Evolutionary conservation across 352 stramenopile genomes (phyloP).

Genomic region (Phytopythium aichiense): DNA sequence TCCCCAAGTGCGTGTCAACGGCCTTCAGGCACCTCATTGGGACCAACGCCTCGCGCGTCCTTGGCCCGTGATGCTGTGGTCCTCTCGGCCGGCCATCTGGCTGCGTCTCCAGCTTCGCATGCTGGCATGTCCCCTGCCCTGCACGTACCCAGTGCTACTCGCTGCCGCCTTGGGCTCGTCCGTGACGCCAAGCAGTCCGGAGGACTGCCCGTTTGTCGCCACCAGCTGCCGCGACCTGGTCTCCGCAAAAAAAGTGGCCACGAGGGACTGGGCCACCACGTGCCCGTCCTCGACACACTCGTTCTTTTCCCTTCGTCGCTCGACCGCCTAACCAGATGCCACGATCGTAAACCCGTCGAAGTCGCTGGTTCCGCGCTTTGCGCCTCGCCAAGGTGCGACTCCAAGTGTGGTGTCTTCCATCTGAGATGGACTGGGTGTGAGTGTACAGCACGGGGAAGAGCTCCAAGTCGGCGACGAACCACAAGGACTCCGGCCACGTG

Average conservation of each 20-base stretch:
- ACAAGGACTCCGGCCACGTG: background rate
- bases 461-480: background rate
- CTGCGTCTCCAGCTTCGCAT: background rate
- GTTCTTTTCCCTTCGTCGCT: conserved; percentile 8
- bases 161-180: conserved; percentile 6
- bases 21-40: background rate
- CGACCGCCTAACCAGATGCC: background rate
- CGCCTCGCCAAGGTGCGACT: too few species aligned
- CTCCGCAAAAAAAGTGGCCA: background rate
- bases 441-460: background rate
- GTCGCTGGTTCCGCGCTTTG: background rate
- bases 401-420: background rate
- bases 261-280: too few species aligned
- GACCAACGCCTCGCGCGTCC: too few species aligned
- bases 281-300: too few species aligned
- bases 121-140: background rate
- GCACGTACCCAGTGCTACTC: background rate
- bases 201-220: background rate
- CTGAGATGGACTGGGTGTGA: conserved; percentile 8
- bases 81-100: background rate
- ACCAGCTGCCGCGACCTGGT: background rate
- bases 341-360: background rate
- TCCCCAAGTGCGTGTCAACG: background rate
- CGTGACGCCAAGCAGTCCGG: background rate
- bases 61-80: too few species aligned